Evolutionary conservation across 1,284 basidiomycete species (phyloP), one percentile per base, ranked within the genome.

Genomic region (Leccinum fuscescens): DNA sequence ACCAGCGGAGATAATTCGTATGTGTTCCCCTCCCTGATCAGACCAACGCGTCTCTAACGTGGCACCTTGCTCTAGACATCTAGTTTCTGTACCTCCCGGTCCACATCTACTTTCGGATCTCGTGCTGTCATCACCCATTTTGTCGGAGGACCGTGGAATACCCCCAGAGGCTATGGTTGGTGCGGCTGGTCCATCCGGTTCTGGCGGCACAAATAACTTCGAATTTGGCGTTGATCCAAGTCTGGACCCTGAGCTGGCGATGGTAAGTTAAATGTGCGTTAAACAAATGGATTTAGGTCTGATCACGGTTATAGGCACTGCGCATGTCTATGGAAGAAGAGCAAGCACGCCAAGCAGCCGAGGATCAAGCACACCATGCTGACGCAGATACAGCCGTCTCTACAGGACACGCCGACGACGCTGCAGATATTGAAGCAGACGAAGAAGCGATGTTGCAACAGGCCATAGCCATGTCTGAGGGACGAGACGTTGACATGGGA

Each of bases 241-340:
- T 70, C 82, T 97, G 67, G 96, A 98, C 75, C 97, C 97, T 1
- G 96, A 99, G 73, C 81, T 99, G 58, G 97, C 97, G 3, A 96
- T 98, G 95, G 95, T 94, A 62, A 61, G 78, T 29, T 46, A 59
- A 51, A 50, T 1, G 11, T 42, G 17, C 33, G 27, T 22, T 33
- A 0, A 37, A 22, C 17, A 33, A 6, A 46, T n/a, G 14, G 20
- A 52, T 44, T 33, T 49, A 54, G 42, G 15, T 17, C 50, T 65
- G 33, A 63, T 35, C 33, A 31, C 49, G 44, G 59, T 29, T 53
- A 48, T 68, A 97, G 94, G 96, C 95, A 11, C 82, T 99, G 49
- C 92, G 96, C 44, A 94, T 99, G 89, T 98, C 96, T 0, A 88
- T 99, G 82, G 93, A 98, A 77, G 96, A 99, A 77, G 96, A 96